Base-by-base conservation (phyloP, 495 filamentous ascomycete species). In the Aspergillus ostianus region DNA sequence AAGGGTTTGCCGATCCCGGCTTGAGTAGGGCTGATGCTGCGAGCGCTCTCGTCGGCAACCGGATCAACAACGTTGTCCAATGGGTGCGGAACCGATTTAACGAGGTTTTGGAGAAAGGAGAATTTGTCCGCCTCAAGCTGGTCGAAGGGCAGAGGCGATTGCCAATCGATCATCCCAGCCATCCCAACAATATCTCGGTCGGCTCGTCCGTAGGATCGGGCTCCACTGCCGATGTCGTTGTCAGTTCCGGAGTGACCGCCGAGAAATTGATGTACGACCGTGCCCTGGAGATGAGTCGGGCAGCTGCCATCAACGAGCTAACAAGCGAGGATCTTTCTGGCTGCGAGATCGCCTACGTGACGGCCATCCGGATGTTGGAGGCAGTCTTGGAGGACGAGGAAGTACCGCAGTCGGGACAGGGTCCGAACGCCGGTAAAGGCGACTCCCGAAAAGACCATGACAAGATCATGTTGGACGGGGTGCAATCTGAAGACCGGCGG, bases 201-300 rank as follows among this genome's bases (percentile, higher is more conserved):
- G 72, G 70, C 29, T 81, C 80, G 3, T 73, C 74, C 9, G 69
- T 73, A 18, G 76, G 74, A 17, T 75, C 84, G 30, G 80, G 72
- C 10, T 74, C 79, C 13, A 85, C 84, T 36, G 80, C 85, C 3
- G 90, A 89, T 54, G 87, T 91, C 19, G 76, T 84, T n/a, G 82
- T 86, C 15, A 87, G 82, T 48, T 74, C 81, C 0, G 93, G 93
- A 6, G 85, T 97, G 46, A 96, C 92, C 20, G 94, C 94, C 0
- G 94, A 97, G 75, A 96, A 91, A 73, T 74, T 98, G 51, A 98
- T 98, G 95, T 98, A 96, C 64, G 95, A 98, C 62, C 90, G 94
- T 15, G 94, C 94, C 4, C 73, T 97, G 21, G 94, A 98, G 71
- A 97, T 98, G 94, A 96, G 91, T 64, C 86, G 92, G 44, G 84